Base-by-base conservation (phyloP, 2,329 filamentous ascomycete species). In the Colletotrichum viniferum region DNA sequence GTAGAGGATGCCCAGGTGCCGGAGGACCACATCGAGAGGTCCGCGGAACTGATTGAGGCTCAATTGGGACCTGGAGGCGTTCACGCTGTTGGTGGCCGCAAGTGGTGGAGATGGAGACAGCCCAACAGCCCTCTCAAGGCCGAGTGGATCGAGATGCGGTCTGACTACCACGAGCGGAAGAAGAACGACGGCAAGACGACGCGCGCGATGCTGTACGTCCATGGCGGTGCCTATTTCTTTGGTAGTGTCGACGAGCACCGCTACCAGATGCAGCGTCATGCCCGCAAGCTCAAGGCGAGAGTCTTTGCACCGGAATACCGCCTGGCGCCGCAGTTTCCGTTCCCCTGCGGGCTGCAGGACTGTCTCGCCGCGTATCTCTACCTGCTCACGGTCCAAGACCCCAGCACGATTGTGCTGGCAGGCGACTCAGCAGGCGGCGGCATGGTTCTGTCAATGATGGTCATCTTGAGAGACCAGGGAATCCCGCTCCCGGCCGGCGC, bases 181-280 rank as follows among this genome's bases (percentile, higher is more conserved):
- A 91, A 90, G 80, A 85, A 86, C 1, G 86, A 86, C 18, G 90
- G 91, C 64, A 88, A 89, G 26, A 90, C 91, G 21, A 92, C 92
- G 78, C 92, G 96, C 68, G 92, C 98, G 73, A 98, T 98, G 91
- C 87, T 99, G 28, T 98, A 98, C 84, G 89, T 98, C 26, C 97
- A 98, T 81, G 97, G 97, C 16, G 96, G 96, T 8, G 96, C 94
- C 24, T 98, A 98, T 85, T 99, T 93, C 85, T 98, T 99, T 82
- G 96, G 97, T 16, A 97, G 95, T 79, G 93, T 98, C 48, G 96
- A 98, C 81, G 96, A 98, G 84, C 97, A 98, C 86, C 93, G 97
- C n/a, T 98, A 98, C 85, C 96, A 98, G 88, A 92, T 99, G 89
- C 97, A 99, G 84, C 91, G 96, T 64, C 96, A 98, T 88, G 97